Base-by-base conservation (phyloP, 2,329 filamentous ascomycete species). In the Ophiostoma perfectum region DNA sequence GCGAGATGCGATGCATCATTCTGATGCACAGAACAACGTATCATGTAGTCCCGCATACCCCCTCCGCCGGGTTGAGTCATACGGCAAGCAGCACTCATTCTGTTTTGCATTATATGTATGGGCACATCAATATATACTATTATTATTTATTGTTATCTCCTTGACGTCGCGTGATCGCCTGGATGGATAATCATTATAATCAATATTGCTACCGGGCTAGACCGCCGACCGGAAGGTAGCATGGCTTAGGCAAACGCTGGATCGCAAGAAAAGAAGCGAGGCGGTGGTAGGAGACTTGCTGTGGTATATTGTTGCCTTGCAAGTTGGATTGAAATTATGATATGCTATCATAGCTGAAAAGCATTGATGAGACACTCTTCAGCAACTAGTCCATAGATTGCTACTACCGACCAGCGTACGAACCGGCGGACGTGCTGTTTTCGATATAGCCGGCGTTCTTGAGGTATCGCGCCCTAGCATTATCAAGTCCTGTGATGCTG, bases 41-140 rank as follows among this genome's bases (percentile, higher is more conserved):
- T 4, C 8, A 14, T 7, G 1, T 49, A 18, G 5, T 49, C 18
- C 49, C 55, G 36, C 12, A 39, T 39, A 9, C 38, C 58, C 58
- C 16, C 27, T 27, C 27, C 14, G 58, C 36, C 52, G 55, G 36
- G 38, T 63, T 63, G 60, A 63, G 60, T 63, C 60, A 63, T 63
- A 63, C 39, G 60, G 60, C n/a, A 42, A 63, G 60, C 27, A 41
- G 27, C 5, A 6, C 7, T 9, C 5, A 16, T 27, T 63, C 7
- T 18, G 36, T 1, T 1, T 5, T 41, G 58, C n/a, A 16, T 38
- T 16, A 16, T n/a, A 52, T n/a, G 18, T 8, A 55, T 55, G 49
- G 11, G 8, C 12, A 12, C 8, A 44, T 44, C 8, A 47, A 16
- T 47, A 5, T 49, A n/a, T 49, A 49, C 18, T 6, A 49, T 49